Conservation (phyloP, 2,329 filamentous ascomycete species). For the Moelleriella libera region DNA sequence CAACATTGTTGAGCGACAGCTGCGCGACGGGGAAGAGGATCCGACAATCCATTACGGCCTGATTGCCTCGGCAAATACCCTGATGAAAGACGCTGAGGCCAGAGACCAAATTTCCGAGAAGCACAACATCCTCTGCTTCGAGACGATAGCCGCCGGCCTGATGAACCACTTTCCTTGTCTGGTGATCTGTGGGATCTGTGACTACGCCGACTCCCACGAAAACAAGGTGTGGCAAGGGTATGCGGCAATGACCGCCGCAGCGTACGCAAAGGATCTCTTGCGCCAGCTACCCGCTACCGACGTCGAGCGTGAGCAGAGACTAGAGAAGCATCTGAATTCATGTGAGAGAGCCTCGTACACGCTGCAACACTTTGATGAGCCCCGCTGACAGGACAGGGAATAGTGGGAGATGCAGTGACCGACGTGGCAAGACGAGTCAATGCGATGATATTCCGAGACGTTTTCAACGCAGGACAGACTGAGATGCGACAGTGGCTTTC, state of each 20-base stretch:
- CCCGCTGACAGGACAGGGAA: no score
- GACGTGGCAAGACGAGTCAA: no score
- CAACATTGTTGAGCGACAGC: not conserved
- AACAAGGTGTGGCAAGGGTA: slow-evolving; percentile 15
- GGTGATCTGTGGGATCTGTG: slow-evolving; percentile 20
- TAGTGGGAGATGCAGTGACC: no score
- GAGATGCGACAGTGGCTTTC: no score
- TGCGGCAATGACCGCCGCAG: slow-evolving; percentile 14
- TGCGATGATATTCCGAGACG: no score
- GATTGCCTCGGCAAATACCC: slow-evolving; percentile 3
- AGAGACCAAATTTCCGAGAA: slow-evolving; percentile 10
- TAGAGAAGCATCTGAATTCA: no score
- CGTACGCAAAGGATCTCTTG: slow-evolving; percentile 13
- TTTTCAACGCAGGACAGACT: no score
- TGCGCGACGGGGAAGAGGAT: slow-evolving; percentile 2
- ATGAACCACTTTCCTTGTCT: slow-evolving; percentile 6
- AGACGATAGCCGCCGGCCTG: slow-evolving; percentile 15
- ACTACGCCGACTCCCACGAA: slow-evolving; percentile 20
- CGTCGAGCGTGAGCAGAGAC: no score
- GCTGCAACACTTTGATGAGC: no score
- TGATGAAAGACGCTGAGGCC: slow-evolving; percentile 9
- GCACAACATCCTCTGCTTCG: slow-evolving; percentile 9
- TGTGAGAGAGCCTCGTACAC: no score
- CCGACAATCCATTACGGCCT: slow-evolving; percentile 6
- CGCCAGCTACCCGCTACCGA: not conserved